These are phyloP conservation scores for Aureobasidium sp. DNA, from an alignment of 2,329 filamentous ascomycete species.

Conservation along the genomic window DNA sequence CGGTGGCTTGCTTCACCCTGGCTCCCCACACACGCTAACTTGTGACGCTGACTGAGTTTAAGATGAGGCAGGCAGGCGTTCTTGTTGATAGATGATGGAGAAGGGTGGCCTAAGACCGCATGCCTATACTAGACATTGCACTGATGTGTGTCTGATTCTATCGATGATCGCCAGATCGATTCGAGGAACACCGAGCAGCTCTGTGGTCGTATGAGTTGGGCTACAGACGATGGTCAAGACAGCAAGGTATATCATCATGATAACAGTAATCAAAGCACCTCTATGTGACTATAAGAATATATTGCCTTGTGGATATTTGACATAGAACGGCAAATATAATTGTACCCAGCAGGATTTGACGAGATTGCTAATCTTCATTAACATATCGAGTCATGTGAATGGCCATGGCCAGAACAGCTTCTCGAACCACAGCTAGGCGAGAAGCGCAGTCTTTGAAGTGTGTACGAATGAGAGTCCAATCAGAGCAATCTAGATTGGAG, in stretches of 20 bases:
- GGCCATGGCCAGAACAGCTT: background rate
- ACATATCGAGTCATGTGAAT: background rate
- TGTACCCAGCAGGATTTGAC: background rate
- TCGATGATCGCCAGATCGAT: background rate
- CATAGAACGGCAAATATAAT: background rate
- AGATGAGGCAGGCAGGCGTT: background rate
- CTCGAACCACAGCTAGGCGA: too few relatives aligned
- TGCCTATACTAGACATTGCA: background rate
- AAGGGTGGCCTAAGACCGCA: background rate
- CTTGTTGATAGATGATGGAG: background rate
- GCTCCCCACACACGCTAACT: background rate
- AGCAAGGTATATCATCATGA: background rate
- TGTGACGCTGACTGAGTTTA: background rate
- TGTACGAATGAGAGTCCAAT: too few relatives aligned
- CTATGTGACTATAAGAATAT: background rate
- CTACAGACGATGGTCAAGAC: background rate
- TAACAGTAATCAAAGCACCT: background rate
- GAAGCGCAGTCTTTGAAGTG: too few relatives aligned
- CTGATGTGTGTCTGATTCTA: background rate
- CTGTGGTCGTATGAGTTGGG: background rate
- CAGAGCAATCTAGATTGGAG: background rate
- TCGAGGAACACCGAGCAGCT: background rate
- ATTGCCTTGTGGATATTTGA: background rate
- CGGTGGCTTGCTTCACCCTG: conserved; percentile 2
- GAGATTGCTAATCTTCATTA: background rate